Evolutionary conservation across 495 filamentous ascomycete species (phyloP).

Genomic region (Penicillium odoratum): DNA sequence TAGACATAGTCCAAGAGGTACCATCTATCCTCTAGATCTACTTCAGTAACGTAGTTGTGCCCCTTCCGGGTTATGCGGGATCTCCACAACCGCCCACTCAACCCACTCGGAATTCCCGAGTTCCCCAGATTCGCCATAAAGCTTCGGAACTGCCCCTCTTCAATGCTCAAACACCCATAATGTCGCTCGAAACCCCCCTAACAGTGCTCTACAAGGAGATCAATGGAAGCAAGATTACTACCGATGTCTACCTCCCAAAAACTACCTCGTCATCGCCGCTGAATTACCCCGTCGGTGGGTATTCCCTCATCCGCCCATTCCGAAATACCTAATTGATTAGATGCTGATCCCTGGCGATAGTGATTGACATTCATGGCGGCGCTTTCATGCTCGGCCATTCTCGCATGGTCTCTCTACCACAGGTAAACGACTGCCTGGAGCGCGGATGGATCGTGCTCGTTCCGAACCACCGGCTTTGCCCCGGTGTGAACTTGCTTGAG

Average conservation of each 20-base stretch:
- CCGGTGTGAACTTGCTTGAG: conserved; percentile 29
- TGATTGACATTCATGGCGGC: conserved; percentile 42
- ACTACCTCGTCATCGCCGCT: conserved; percentile 5
- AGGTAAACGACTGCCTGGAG: conserved; percentile 35
- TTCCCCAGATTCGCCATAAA: neutral
- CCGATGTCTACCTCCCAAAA: conserved; percentile 36
- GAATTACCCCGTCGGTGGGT: conserved; percentile 33
- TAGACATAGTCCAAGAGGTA: no score
- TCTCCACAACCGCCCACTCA: neutral
- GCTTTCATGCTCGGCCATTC: conserved; percentile 42
- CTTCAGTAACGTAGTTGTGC: no score
- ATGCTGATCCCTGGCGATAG: conserved; percentile 11
- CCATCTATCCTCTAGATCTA: no score
- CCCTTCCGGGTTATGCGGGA: conserved; percentile 5
- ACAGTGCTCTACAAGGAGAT: conserved; percentile 33
- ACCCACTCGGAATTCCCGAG: conserved; percentile 19
- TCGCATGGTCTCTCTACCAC: conserved; percentile 32
- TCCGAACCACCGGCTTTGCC: conserved; percentile 39
- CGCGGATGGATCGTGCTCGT: conserved; percentile 41
- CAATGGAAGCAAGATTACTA: conserved; percentile 29
- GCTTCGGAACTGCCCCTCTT: neutral
- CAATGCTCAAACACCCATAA: conserved; percentile 5
- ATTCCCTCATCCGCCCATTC: neutral
- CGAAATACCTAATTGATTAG: neutral
- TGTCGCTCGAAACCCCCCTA: conserved; percentile 23